Percentiles rank a stretch among this genome's conserved stretches.
Evolutionary conservation across 306 rosid species (phyloP).

Genomic region (Lagenaria siceraria): DNA sequence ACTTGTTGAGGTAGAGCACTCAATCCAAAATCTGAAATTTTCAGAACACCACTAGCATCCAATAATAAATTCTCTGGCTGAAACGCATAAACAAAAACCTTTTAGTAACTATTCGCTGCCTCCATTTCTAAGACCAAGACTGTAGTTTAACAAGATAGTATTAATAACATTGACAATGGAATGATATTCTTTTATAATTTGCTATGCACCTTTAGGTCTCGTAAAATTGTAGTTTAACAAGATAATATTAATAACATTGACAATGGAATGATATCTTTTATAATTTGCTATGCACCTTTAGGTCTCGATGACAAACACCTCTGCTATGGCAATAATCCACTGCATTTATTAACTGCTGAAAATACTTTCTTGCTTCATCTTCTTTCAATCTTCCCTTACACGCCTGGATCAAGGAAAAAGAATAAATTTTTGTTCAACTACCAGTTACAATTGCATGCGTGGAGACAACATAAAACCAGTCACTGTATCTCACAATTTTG

Average conservation of each 20-base stretch:
- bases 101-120: background rate
- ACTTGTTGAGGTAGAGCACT: slow-evolving; percentile 94
- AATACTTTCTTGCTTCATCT: slow-evolving; percentile 89
- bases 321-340: slow-evolving; percentile 95
- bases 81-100: slow-evolving; percentile 14
- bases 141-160: background rate
- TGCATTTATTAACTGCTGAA: slow-evolving; percentile 88
- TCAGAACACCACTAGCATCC: slow-evolving; percentile 60
- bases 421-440: background rate
- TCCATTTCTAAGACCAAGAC: background rate
- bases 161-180: background rate
- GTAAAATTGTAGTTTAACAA: background rate
- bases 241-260: background rate
- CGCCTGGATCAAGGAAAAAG: slow-evolving; percentile 31
- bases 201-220: slow-evolving; percentile 66
- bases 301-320: slow-evolving; percentile 88
- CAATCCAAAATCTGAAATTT: slow-evolving; percentile 93
- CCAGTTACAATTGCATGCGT: background rate
- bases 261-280: background rate
- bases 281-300: slow-evolving; percentile 43
- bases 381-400: slow-evolving; percentile 79
- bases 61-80: slow-evolving; percentile 90
- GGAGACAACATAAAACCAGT: background rate
- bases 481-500: slow-evolving; percentile 61
- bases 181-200: background rate